These are phyloP conservation scores for Chrysoporthe cubensis DNA, from an alignment of 2,329 filamentous ascomycete genomes.

Conservation along the genomic window DNA sequence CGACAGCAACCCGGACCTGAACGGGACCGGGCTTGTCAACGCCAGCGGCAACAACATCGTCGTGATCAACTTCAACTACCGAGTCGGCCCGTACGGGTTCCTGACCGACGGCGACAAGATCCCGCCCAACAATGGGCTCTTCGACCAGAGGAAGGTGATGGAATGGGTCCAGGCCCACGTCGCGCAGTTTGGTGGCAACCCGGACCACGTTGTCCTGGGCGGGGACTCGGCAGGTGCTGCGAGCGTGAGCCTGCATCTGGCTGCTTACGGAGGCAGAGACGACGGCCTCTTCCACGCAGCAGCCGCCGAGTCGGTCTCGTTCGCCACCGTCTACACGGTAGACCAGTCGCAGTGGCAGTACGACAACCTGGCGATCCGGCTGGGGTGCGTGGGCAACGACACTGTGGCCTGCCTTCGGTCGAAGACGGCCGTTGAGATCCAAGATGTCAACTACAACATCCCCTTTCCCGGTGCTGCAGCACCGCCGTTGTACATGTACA, in stretches of 20 bases:
- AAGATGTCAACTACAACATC: constrained; percentile 47
- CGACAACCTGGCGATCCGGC: constrained; percentile 48
- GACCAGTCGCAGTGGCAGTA: constrained; percentile 57
- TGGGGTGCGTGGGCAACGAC: constrained; percentile 45
- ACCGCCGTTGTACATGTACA: constrained; percentile 56
- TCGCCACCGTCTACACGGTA: constrained; percentile 51
- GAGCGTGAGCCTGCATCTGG: constrained; percentile 67
- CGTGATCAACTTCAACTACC: constrained; percentile 76
- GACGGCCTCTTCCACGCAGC: constrained; percentile 55
- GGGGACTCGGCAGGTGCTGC: constrained; percentile 71
- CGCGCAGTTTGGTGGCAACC: constrained; percentile 69
- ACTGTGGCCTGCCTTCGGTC: constrained; percentile 52
- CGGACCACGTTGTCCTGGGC: constrained; percentile 67
- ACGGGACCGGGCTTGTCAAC: constrained; percentile 61
- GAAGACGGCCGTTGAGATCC: constrained; percentile 46
- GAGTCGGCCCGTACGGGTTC: constrained; percentile 76
- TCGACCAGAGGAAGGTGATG: constrained; percentile 70
- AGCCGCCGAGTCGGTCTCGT: constrained; percentile 56
- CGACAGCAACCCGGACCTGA: constrained; percentile 50
- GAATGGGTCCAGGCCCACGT: constrained; percentile 73
- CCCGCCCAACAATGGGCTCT: constrained; percentile 69
- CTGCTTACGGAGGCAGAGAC: constrained; percentile 54
- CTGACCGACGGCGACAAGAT: constrained; percentile 61
- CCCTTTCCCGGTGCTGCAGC: constrained; percentile 41
- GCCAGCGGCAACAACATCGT: constrained; percentile 64